These are phyloP conservation scores for Odonthalia washingtoniensis DNA, from an alignment of 31 red algal species.

Conservation along the genomic window DNA sequence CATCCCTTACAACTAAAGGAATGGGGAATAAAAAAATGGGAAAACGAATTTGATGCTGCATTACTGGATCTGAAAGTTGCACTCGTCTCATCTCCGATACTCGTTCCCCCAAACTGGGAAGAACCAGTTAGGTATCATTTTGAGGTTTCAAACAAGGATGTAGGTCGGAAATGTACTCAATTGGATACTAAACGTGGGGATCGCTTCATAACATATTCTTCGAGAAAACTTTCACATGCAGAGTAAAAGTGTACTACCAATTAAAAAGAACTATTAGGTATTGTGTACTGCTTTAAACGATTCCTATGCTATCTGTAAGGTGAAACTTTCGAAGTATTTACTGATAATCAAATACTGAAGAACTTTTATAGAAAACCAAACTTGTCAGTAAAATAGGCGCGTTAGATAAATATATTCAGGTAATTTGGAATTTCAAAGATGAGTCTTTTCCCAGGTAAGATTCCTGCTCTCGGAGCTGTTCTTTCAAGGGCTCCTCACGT, in stretches of 20 bases:
- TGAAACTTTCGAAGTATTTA: not conserved
- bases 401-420: not conserved
- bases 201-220: not conserved
- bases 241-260: constrained; percentile 1
- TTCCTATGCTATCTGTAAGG: not conserved
- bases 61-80: not conserved
- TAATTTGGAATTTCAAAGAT: not conserved
- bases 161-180: not conserved
- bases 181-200: not conserved
- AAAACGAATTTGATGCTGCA: not conserved
- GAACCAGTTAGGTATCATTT: not conserved
- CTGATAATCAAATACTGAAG: constrained; percentile 12
- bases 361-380: not conserved
- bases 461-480: not conserved
- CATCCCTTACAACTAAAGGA: not conserved
- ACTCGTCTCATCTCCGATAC: not conserved
- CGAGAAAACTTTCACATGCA: not conserved
- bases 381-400: not conserved
- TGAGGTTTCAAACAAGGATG: not conserved
- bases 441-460: not conserved
- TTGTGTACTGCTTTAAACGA: not conserved
- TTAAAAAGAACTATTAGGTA: not conserved
- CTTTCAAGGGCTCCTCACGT: not conserved
- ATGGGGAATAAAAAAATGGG: not conserved
- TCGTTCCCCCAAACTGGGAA: not conserved